These are phyloP conservation scores for Pseudogymnoascus sp. DNA, from an alignment of 2,329 filamentous ascomycete species.

Conservation along the genomic window DNA sequence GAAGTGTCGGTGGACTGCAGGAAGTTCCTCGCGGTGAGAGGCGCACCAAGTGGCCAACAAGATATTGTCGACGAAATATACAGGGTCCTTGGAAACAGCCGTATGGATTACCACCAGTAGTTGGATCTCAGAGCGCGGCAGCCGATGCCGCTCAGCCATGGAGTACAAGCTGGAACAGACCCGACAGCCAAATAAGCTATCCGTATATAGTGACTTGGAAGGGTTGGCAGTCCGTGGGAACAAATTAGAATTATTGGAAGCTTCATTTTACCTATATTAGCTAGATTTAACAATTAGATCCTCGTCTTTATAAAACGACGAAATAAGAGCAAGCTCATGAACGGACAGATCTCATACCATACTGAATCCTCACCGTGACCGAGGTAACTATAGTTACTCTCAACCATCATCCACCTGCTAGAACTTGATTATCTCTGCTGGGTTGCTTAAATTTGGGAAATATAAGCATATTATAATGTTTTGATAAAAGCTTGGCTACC, in stretches of 20 bases:
- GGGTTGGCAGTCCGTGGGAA: background rate
- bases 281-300: background rate
- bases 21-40: constrained; percentile 54
- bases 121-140: background rate
- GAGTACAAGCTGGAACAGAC: background rate
- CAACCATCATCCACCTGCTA: background rate
- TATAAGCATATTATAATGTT: background rate
- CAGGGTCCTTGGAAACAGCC: constrained; percentile 46
- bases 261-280: background rate
- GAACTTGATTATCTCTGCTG: background rate
- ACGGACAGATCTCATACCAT: background rate
- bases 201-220: background rate
- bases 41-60: constrained; percentile 49
- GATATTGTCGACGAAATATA: constrained; percentile 58
- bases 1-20: constrained; percentile 49
- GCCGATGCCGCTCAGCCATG: background rate
- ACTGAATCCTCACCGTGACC: background rate
- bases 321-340: background rate
- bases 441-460: background rate
- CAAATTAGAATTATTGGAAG: background rate
- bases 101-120: constrained; percentile 37
- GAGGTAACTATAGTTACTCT: background rate
- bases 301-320: background rate
- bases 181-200: background rate
- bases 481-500: background rate